Evolutionary conservation across 148 eudicot genomes (phyloP), one percentile per base, ranked within the genome.

Genomic region (Camellia sinensis): DNA sequence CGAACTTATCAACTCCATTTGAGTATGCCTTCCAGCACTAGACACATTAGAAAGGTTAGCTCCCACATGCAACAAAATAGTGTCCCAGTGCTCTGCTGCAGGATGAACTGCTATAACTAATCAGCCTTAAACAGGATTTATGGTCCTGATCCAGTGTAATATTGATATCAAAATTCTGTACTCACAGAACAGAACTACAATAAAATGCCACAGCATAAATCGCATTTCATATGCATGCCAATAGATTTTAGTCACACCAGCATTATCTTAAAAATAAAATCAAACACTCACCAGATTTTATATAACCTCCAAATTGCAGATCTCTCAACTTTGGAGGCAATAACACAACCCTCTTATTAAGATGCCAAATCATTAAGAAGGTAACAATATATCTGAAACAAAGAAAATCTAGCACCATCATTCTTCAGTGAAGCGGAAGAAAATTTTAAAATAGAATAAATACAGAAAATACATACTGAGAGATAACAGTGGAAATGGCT

Each of bases 401-500:
- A 54, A 73, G 43, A 69, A 67, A 75, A 69, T 21, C 22, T 22
- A 73, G 69, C 62, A 37, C 22, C 48, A 48, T 75, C 75, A 78
- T 79, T 64, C 71, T 29, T 21, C 61, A 69, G 60, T n/a, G 64
- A 57, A 59, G 43, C 29, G 61, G n/a, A 40, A 19, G 12, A 41
- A 74, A 40, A 43, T 10, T n/a, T 11, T 3, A 12, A 56, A 5
- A 52, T 56, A 67, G 71, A 68, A 63, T 43, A 73, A n/a, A 79
- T n/a, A 19, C 9, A 75, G 59, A 43, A 67, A 78, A 61, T 40
- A 87, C 99, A 77, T 88, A 96, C 98, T 96, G 99, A 78, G 99
- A 96, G 29, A 91, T 67, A 78, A 96, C 97, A 59, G 97, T 89
- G 74, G 97, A 86, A 80, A 89, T 87, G 68, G 99, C 99, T 69